Evolutionary conservation across 2,329 filamentous ascomycete genomes (phyloP), one percentile per base, ranked within the genome.

Genomic region (Penicillium frequentans): DNA sequence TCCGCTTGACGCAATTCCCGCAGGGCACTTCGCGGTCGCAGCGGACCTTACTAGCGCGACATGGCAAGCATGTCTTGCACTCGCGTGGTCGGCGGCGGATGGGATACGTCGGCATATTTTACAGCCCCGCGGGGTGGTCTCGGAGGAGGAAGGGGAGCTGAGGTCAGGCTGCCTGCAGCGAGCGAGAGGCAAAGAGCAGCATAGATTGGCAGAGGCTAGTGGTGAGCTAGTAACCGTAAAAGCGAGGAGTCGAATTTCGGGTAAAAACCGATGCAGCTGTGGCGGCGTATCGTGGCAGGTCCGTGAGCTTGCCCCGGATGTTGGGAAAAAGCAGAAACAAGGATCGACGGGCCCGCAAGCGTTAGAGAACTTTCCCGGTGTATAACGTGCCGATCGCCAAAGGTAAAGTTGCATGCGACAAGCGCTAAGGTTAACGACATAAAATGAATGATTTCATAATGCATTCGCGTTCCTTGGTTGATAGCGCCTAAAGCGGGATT

Each of bases 31-130:
- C 72, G 63, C 75, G 73, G 65, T 77, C 74, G 63, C 75, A 77
- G 59, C 79, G 73, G 65, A 81, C 81, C 71, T 83, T 83, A 49
- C 79, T 77, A 23, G 76, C 73, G 45, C 79, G 79, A 56, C 81
- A 83, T 16, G 76, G 69, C 50, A 77, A 72, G 61, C 81, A 82
- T 4, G 81, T 81, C 61, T 81, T 80, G 61, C 70, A 73, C 61
- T 73, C 69, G 56, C 71, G 71, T 51, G 71, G 71, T 52, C 71
- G 63, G 61, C 71, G 71, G 26, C 71, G 71, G 57, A 73, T 69
- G 26, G 71, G 71, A 55, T 73, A 73, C 14, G 69, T 67, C 56
- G 69, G 68, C 71, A 73, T 61, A 48, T 52, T 61, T 63, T 54
- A 39, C 49, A 57, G 47, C 61, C 46, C 60, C 63, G 60, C 61